These are phyloP conservation scores for Starmerella sp. DNA, from an alignment of 805 yeast species.

Conservation along the genomic window DNA sequence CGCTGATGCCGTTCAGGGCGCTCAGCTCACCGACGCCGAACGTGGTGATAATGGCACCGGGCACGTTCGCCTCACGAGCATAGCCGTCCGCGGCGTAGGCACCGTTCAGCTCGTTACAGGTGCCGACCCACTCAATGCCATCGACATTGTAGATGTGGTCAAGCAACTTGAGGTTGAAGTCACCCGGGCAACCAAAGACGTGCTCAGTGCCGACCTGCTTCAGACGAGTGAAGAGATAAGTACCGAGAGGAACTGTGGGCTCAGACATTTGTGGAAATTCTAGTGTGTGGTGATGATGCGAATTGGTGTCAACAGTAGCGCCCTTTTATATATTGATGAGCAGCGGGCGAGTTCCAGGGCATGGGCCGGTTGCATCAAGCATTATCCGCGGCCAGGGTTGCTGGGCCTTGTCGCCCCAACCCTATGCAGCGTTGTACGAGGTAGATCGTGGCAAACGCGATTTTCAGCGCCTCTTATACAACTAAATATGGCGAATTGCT, in stretches of 20 bases:
- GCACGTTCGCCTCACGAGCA: conserved; percentile 49
- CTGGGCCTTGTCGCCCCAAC: background rate
- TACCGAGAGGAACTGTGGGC: conserved; percentile 22
- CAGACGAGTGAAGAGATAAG: conserved; percentile 29
- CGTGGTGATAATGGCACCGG: conserved; percentile 62
- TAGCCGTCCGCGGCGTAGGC: conserved; percentile 90
- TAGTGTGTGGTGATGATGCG: background rate
- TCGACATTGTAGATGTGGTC: conserved; percentile 33
- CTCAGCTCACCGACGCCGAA: conserved; percentile 86
- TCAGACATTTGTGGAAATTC: conserved; percentile 4
- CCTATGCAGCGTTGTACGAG: background rate
- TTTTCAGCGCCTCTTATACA: background rate
- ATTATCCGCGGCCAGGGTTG: background rate
- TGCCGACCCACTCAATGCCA: conserved; percentile 62
- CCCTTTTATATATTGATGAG: background rate
- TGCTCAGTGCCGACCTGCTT: conserved; percentile 29
- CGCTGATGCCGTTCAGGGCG: conserved; percentile 72
- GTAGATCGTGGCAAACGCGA: background rate
- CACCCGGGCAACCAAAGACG: conserved; percentile 38
- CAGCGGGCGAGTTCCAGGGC: background rate
- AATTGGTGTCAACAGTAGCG: background rate
- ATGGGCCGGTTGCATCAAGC: background rate
- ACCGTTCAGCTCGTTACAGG: conserved; percentile 80
- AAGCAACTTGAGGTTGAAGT: conserved; percentile 34
- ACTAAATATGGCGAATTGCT: too few species aligned